A percentile compares a stretch with the other conserved stretches of the same genome.
Evolutionary conservation across 495 filamentous ascomycete genomes (phyloP).

Genomic region (Annulohypoxylon stygium): DNA sequence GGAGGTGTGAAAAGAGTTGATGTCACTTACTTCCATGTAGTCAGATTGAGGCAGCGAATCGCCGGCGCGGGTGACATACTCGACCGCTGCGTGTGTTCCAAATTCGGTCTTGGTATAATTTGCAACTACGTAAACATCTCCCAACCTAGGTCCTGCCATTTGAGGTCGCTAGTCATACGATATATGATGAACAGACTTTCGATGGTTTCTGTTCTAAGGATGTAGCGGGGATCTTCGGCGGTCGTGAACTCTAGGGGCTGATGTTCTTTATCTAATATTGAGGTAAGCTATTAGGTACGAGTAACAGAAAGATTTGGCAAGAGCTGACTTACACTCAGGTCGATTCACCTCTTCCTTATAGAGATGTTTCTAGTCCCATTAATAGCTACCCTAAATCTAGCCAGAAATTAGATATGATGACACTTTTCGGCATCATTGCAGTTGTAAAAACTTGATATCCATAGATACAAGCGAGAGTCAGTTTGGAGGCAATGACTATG

Average conservation of each 20-base stretch:
- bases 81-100: slow-evolving; percentile 71
- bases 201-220: slow-evolving; percentile 71
- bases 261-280: slow-evolving; percentile 43
- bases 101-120: slow-evolving; percentile 70
- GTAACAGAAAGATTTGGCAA: neutral
- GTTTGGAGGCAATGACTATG: no score
- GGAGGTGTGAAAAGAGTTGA: neutral
- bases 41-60: slow-evolving; percentile 53
- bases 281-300: neutral
- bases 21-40: slow-evolving; percentile 60
- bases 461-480: no score
- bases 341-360: slow-evolving; percentile 44
- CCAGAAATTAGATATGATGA: no score
- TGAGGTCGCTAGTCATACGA: slow-evolving; percentile 74
- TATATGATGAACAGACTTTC: slow-evolving; percentile 80
- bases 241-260: slow-evolving; percentile 56
- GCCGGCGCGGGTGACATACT: slow-evolving; percentile 64
- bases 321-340: slow-evolving; percentile 45
- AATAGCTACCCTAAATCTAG: no score
- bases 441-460: no score
- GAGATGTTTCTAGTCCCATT: slow-evolving; percentile 77
- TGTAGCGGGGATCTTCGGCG: slow-evolving; percentile 58
- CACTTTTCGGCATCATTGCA: no score
- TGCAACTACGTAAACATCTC: slow-evolving; percentile 77
- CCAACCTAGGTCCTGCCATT: slow-evolving; percentile 76